These are phyloP conservation scores for Metarhizium album DNA, from an alignment of 2,329 filamentous ascomycete species.

Conservation along the genomic window DNA sequence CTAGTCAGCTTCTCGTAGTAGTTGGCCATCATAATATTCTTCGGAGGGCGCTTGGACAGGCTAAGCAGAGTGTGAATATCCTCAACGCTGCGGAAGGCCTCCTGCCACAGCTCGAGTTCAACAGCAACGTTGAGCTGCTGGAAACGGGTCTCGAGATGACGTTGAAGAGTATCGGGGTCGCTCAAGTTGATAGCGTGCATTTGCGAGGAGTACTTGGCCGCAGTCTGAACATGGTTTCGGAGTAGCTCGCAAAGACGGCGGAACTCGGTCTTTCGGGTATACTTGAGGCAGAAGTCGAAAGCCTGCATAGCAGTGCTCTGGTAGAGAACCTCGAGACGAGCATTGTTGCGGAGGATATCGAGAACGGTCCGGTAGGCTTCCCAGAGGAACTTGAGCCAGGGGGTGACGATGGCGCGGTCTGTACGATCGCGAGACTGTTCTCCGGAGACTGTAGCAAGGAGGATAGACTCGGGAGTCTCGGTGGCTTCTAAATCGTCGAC, in stretches of 20 bases:
- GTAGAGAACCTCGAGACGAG: slow-evolving; percentile 92
- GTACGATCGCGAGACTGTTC: slow-evolving; percentile 97
- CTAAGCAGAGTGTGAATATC: slow-evolving; percentile 96
- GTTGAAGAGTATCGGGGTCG: slow-evolving; percentile 92
- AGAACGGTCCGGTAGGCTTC: slow-evolving; percentile 97
- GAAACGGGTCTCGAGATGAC: slow-evolving; percentile 94
- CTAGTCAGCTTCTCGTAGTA: slow-evolving; percentile 99
- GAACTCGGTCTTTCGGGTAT: slow-evolving; percentile 98
- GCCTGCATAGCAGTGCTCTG: slow-evolving; percentile 96
- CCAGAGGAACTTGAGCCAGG: slow-evolving; percentile 99
- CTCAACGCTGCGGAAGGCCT: slow-evolving; percentile 97
- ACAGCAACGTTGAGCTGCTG: slow-evolving; percentile 97
- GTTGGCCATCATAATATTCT: slow-evolving; percentile 99
- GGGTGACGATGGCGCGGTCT: slow-evolving; percentile 94
- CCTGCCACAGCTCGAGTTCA: slow-evolving; percentile 96
- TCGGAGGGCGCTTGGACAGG: slow-evolving; percentile 93
- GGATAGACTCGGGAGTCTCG: slow-evolving; percentile 95
- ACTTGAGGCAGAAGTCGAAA: slow-evolving; percentile 98
- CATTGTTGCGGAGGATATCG: slow-evolving; percentile 98
- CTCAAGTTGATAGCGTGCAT: slow-evolving; percentile 99
- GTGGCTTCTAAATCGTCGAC: slow-evolving; percentile 93
- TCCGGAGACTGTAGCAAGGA: slow-evolving; percentile 93
- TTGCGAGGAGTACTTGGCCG: slow-evolving; percentile 96
- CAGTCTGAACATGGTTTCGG: slow-evolving; percentile 96
- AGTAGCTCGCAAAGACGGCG: slow-evolving; percentile 95